Conservation (phyloP, 257 asterid genomes). For the Apocynum venetum region DNA sequence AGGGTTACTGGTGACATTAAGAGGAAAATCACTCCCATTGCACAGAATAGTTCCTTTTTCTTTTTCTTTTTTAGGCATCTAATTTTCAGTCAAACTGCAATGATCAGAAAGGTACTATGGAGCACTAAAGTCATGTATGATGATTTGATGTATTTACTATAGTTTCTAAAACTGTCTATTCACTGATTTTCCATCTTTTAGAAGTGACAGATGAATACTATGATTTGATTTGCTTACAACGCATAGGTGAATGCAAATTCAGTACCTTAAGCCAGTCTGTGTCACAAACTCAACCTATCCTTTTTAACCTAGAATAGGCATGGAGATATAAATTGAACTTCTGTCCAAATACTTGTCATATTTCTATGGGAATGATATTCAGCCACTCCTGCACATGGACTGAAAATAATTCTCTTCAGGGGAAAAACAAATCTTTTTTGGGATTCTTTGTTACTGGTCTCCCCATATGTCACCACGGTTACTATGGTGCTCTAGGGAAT, state of each 20-base stretch:
- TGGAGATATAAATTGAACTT: not conserved
- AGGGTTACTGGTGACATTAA: not conserved
- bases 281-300: not conserved
- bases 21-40: not conserved
- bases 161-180: not conserved
- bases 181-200: not conserved
- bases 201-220: not conserved
- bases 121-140: not conserved
- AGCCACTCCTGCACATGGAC: not conserved
- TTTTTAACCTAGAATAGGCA: not conserved
- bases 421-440: not conserved
- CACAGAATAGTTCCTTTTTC: not conserved
- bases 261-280: not conserved
- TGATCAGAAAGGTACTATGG: not conserved
- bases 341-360: not conserved
- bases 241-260: not conserved
- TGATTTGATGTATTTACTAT: not conserved
- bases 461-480: not conserved
- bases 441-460: not conserved
- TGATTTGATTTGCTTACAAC: not conserved
- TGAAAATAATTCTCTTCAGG: not conserved
- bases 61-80: not conserved
- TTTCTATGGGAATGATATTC: not conserved
- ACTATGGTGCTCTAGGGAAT: too few relatives aligned
- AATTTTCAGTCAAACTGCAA: not conserved